phyloP scores from a whole-genome alignment of 495 filamentous ascomycete species.

The Hypoxylon trugodes region DNA sequence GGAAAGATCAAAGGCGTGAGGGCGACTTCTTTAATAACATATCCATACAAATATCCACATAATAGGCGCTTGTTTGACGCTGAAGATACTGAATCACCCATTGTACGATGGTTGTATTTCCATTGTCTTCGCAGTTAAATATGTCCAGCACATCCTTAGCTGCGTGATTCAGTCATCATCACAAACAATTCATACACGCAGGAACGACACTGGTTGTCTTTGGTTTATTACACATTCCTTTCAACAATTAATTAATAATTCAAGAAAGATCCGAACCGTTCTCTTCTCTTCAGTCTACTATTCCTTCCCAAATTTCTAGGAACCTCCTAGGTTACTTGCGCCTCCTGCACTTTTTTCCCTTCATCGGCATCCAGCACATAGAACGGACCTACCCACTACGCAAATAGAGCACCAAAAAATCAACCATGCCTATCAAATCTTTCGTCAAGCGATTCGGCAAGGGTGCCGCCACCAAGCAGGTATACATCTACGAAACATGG shows the following conservation, averaged over 20 bases:
- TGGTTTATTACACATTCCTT: constrained; percentile 22
- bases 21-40: constrained; percentile 26
- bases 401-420: background rate
- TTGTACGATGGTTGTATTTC: constrained; percentile 14
- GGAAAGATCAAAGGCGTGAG: constrained; percentile 11
- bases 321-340: background rate
- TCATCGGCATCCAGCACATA: no score
- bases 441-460: constrained; percentile 41
- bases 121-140: constrained; percentile 35
- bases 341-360: background rate
- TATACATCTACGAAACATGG: constrained; percentile 47
- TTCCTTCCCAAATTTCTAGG: background rate
- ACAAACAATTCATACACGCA: constrained; percentile 11
- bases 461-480: constrained; percentile 42
- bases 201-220: constrained; percentile 36
- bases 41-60: constrained; percentile 12
- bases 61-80: constrained; percentile 32
- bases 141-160: constrained; percentile 6
- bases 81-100: constrained; percentile 17
- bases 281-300: background rate
- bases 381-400: background rate
- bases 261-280: background rate
- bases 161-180: background rate
- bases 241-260: constrained; percentile 30
- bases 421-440: constrained; percentile 38